Evolutionary conservation across 164 flowering plant species (phyloP).

Genomic region (Chimonanthus salicifolius): DNA sequence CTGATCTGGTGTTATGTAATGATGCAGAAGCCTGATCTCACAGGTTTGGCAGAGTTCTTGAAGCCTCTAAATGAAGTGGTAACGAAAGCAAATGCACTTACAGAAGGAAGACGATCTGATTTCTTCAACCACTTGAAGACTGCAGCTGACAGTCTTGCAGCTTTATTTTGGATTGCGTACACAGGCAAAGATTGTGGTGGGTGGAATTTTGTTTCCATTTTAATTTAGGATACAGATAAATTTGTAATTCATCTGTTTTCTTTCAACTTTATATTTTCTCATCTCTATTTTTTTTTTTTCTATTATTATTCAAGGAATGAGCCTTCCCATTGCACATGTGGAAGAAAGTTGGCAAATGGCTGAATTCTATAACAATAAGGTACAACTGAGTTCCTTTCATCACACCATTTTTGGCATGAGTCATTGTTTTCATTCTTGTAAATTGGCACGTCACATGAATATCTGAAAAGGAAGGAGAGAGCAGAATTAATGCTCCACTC

Average conservation of each 20-base stretch:
- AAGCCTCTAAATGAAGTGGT: constrained; percentile 84
- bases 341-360: constrained; percentile 99
- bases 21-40: constrained; percentile 80
- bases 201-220: constrained; percentile 7
- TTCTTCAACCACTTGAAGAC: constrained; percentile 82
- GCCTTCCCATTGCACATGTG: constrained; percentile 94
- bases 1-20: constrained; percentile 5
- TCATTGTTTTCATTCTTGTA: neutral
- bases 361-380: constrained; percentile 92
- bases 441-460: neutral
- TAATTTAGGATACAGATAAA: constrained; percentile 1
- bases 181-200: constrained; percentile 92
- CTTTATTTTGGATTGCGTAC: constrained; percentile 95
- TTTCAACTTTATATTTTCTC: constrained; percentile 1
- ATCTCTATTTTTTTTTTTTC: neutral
- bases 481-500: neutral
- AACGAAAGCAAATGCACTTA: constrained; percentile 59
- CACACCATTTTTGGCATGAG: neutral
- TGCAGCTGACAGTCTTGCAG: constrained; percentile 80
- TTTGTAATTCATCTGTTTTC: constrained; percentile 6
- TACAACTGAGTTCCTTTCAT: constrained; percentile 9
- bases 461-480: neutral
- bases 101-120: constrained; percentile 84
- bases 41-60: constrained; percentile 66
- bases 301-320: constrained; percentile 57